Evolutionary conservation across 176 grass and related monocot genomes (phyloP), one percentile per base, ranked within the genome.

Genomic region (Phoenix roebelenii): DNA sequence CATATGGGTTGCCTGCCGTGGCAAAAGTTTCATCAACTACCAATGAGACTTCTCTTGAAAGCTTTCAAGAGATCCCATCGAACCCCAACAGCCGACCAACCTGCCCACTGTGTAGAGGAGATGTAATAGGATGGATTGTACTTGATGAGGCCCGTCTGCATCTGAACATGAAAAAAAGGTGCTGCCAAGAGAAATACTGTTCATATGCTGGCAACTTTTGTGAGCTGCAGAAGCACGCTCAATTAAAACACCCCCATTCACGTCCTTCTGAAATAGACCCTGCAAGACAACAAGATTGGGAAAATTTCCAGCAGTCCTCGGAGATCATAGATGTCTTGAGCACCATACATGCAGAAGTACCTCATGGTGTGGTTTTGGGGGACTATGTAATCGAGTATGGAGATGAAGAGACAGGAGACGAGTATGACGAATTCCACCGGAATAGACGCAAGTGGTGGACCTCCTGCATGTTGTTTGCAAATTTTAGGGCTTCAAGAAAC

Each of bases 311-410:
- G 75, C 93, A 91, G 28, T 91, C 86, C 18, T 97, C 93, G 63
- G 93, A 97, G 58, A 92, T 97, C 48, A 86, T 97, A 3, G 93
- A 97, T 85, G 93, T 97, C 14, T 51, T 97, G 69, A 97, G 87
- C 82, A 97, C 87, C 14, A 91, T 97, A 73, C 87, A 91, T 58
- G 75, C 87, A 4, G 85, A 97, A 63, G 93, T 88, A 59, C 93
- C 93, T 5, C 89, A 83, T 60, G 93, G 84, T 2, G 86, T 97
- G 16, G 81, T 97, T 65, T 73, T 97, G 1, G 93, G 93, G 59
- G 93, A 97, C 23, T 97, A 97, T 85, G 93, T 97, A 14, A 97
- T 97, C 39, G 93, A 97, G 52, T 97, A 97, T 78, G 93, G 84
- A 1, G 87, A 92, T 76, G 87, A 90, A 68, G 93, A 97, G 54